These are phyloP conservation scores for Domatiomyces catenatus DNA, from an alignment of 2,329 filamentous ascomycete genomes.

Conservation along the genomic window DNA sequence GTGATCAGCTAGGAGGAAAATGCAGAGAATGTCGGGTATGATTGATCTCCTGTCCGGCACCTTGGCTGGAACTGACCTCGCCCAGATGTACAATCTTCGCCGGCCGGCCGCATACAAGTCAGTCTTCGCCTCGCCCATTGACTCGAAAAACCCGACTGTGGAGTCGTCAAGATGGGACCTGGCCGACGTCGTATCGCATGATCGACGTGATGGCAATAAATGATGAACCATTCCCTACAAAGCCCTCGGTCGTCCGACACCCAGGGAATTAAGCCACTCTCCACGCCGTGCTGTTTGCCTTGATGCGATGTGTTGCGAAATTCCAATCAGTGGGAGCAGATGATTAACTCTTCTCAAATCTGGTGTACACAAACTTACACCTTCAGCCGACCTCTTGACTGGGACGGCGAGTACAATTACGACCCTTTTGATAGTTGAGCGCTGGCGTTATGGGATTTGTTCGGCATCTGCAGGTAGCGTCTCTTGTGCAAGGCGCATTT, in stretches of 20 bases:
- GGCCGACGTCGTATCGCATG: neutral
- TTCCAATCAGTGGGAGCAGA: neutral
- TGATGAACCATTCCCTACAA: neutral
- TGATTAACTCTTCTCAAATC: neutral
- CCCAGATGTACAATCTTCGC: conserved; percentile 13
- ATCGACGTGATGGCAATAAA: neutral
- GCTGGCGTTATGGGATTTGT: no score
- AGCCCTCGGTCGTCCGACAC: neutral
- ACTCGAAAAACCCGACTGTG: neutral
- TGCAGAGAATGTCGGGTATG: conserved; percentile 32
- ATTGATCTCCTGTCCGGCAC: conserved; percentile 7
- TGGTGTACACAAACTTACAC: neutral
- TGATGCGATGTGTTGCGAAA: neutral
- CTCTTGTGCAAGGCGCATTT: no score
- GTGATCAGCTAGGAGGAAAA: conserved; percentile 28
- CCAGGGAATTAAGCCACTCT: neutral
- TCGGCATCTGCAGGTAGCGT: no score
- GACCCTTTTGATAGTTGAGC: neutral
- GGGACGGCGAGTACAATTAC: neutral
- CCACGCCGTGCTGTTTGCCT: neutral
- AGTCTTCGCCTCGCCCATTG: conserved; percentile 24
- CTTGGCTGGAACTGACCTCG: conserved; percentile 4
- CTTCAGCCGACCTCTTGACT: neutral
- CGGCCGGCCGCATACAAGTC: conserved; percentile 26
- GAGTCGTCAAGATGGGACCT: neutral